phyloP scores from a whole-genome alignment of 2,329 filamentous ascomycete genomes.

The Talaromyces funiculosus region DNA sequence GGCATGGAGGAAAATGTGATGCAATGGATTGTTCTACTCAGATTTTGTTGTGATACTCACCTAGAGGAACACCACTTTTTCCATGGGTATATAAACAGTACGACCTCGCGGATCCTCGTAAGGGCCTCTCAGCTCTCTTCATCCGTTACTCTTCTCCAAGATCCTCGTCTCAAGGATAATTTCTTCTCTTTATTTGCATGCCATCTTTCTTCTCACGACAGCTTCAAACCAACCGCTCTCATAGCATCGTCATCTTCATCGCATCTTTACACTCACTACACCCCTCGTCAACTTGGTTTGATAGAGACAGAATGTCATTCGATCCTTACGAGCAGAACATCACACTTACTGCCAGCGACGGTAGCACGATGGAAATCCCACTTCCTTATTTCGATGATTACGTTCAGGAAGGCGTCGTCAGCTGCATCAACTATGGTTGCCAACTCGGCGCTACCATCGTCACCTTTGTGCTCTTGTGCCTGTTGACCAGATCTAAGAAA shows the following conservation, averaged over 20 bases:
- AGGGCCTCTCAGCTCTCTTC: not conserved
- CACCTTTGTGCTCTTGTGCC: constrained; percentile 60
- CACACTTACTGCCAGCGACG: constrained; percentile 43
- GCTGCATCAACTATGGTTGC: constrained; percentile 60
- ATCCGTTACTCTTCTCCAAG: not conserved
- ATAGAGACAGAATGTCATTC: constrained; percentile 28
- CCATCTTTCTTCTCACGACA: not conserved
- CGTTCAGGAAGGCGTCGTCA: constrained; percentile 43
- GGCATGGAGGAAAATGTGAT: not conserved
- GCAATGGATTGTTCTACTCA: not conserved
- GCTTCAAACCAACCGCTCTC: not conserved
- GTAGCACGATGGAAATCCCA: constrained; percentile 35
- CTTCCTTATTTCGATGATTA: constrained; percentile 43
- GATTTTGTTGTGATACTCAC: not conserved
- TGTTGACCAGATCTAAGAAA: constrained; percentile 62
- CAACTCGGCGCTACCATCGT: constrained; percentile 65
- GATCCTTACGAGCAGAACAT: constrained; percentile 50
- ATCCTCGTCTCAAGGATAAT: not conserved
- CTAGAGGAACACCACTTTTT: not conserved
- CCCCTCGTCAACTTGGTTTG: not conserved
- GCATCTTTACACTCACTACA: not conserved
- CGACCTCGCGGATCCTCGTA: not conserved
- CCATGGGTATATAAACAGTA: not conserved
- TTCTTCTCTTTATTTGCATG: not conserved
- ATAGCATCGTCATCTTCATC: not conserved